These are phyloP conservation scores for Candida tropicalis DNA, from an alignment of 1,139 yeast genomes.

Conservation along the genomic window DNA sequence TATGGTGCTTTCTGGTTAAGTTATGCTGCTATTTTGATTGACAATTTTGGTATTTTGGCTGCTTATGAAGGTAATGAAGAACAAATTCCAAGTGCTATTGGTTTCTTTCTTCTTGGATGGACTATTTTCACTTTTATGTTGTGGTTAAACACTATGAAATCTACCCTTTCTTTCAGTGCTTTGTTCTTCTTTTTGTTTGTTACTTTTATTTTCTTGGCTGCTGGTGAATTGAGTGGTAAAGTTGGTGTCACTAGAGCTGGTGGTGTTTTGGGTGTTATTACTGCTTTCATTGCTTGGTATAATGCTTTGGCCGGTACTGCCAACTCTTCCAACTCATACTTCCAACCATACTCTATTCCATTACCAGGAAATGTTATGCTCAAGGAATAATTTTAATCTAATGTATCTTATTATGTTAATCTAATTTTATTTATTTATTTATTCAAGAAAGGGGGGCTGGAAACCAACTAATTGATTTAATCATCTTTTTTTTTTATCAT, in stretches of 20 bases:
- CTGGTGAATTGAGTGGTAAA: slow-evolving; percentile 55
- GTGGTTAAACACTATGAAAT: slow-evolving; percentile 60
- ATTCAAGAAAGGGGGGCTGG: slow-evolving; percentile 4
- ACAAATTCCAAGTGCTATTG: slow-evolving; percentile 53
- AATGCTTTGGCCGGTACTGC: slow-evolving; percentile 43
- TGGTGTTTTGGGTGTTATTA: slow-evolving; percentile 65
- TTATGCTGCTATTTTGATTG: slow-evolving; percentile 58
- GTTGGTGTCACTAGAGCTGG: slow-evolving; percentile 61
- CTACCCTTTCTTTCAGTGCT: slow-evolving; percentile 61
- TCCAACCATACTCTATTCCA: slow-evolving; percentile 35
- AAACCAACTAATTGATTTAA: slow-evolving; percentile 5
- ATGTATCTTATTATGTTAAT: background rate
- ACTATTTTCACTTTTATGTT: slow-evolving; percentile 61
- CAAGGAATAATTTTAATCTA: background rate
- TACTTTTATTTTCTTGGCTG: slow-evolving; percentile 59
- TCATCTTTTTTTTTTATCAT: background rate
- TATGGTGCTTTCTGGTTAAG: slow-evolving; percentile 80
- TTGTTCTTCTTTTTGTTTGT: slow-evolving; percentile 56
- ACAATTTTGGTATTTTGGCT: slow-evolving; percentile 55
- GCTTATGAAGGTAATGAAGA: slow-evolving; percentile 51
- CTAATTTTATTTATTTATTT: slow-evolving; percentile 5
- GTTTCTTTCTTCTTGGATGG: slow-evolving; percentile 69
- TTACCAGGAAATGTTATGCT: slow-evolving; percentile 26
- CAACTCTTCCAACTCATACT: slow-evolving; percentile 28
- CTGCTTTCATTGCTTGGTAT: slow-evolving; percentile 65